Percentiles rank a stretch among this genome's conserved stretches.
phyloP scores from a whole-genome alignment of 1,139 yeast species.

The Zhuliangozyma blackwelliae region DNA sequence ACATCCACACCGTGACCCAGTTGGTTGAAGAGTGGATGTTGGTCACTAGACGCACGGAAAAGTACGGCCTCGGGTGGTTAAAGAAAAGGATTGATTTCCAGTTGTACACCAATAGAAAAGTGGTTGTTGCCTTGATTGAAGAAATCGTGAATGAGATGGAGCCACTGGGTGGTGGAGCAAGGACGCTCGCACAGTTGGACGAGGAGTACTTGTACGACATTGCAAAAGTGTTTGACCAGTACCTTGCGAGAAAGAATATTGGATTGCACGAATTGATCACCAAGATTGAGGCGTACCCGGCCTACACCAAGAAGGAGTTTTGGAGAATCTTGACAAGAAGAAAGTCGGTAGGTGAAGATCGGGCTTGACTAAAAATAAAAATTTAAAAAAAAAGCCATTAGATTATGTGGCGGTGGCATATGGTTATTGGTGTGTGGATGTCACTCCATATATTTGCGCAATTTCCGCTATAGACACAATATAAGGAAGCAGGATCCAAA shows the following conservation, averaged over 20 bases:
- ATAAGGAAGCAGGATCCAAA: too few relatives aligned
- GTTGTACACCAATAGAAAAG: conserved; percentile 8
- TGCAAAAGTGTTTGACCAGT: conserved; percentile 12
- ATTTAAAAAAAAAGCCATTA: too few relatives aligned
- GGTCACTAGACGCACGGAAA: conserved; percentile 6
- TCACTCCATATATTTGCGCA: too few relatives aligned
- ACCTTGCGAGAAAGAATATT: conserved; percentile 10
- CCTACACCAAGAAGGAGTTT: conserved; percentile 11
- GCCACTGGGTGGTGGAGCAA: neutral
- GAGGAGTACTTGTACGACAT: conserved; percentile 8
- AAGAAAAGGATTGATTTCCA: conserved; percentile 9
- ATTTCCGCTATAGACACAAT: too few relatives aligned
- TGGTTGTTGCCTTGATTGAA: conserved; percentile 10
- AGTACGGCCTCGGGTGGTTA: conserved; percentile 13
- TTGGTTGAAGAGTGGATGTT: conserved; percentile 13
- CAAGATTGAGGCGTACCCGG: conserved; percentile 10
- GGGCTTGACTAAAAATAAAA: too few relatives aligned
- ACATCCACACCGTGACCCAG: conserved; percentile 11
- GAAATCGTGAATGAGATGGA: conserved; percentile 7
- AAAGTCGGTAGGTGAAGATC: neutral
- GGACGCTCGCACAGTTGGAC: conserved; percentile 4
- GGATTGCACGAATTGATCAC: conserved; percentile 8
- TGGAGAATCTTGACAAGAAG: conserved; percentile 9
- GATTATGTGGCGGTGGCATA: too few relatives aligned
- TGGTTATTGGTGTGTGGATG: too few relatives aligned